phyloP scores from a whole-genome alignment of 73 alveolate genomes.

The Vitrella brassicaformis region DNA sequence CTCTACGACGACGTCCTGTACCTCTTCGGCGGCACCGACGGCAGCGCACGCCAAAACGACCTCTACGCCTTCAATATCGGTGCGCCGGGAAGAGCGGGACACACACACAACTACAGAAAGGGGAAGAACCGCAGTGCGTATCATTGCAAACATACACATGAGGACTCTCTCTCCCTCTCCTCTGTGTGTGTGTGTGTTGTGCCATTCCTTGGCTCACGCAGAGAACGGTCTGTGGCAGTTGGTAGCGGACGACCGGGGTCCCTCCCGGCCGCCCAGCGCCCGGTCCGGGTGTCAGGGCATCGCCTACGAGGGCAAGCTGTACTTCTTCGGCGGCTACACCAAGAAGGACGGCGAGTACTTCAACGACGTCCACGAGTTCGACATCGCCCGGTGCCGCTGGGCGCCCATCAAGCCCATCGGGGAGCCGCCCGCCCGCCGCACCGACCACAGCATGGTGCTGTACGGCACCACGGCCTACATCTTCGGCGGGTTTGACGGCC shows the following conservation, averaged over 20 bases:
- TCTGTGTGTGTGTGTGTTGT: too few species aligned
- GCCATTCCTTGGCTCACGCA: too few species aligned
- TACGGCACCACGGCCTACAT: constrained; percentile 43
- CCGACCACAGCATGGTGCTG: constrained; percentile 61
- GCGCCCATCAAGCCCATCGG: constrained; percentile 34
- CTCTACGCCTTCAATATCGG: constrained; percentile 14
- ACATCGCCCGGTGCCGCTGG: constrained; percentile 52
- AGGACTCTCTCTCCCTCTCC: too few species aligned
- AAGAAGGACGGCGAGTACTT: constrained; percentile 74
- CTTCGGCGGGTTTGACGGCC: constrained; percentile 74
- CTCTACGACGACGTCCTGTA: constrained; percentile 12
- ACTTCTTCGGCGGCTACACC: constrained; percentile 38
- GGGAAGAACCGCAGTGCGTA: too few species aligned
- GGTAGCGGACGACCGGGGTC: too few species aligned
- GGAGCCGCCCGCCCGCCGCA: constrained; percentile 39
- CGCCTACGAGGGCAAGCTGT: constrained; percentile 19
- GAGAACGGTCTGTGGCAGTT: too few species aligned
- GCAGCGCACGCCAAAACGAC: constrained; percentile 33
- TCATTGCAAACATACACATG: too few species aligned
- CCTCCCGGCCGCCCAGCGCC: background rate
- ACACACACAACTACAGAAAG: too few species aligned
- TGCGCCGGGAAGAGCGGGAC: background rate
- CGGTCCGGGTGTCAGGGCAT: constrained; percentile 8
- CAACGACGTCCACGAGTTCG: constrained; percentile 63
- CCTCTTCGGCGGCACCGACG: constrained; percentile 38